phyloP scores from a whole-genome alignment of 768 basidiomycete genomes.

The Goffeauzyma gilvescens region DNA sequence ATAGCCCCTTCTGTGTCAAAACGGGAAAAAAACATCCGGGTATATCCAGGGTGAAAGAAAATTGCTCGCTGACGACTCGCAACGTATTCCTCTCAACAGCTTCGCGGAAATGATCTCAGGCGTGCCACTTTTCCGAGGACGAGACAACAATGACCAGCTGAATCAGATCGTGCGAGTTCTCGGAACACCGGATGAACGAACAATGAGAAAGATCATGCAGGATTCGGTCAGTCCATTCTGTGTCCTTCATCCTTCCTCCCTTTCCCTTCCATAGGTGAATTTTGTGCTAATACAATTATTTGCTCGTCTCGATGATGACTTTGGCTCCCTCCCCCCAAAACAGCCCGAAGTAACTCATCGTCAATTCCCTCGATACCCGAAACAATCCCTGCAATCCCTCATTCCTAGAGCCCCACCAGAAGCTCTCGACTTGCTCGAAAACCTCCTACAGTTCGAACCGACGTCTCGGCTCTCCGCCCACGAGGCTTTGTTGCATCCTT shows the following conservation, averaged over 20 bases:
- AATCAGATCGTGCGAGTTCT: conserved; percentile 92
- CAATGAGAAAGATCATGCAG: conserved; percentile 66
- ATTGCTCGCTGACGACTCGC: conserved; percentile 1
- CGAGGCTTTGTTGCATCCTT: conserved; percentile 78
- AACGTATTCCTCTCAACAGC: conserved; percentile 17
- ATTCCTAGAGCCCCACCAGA: conserved; percentile 28
- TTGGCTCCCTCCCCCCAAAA: conserved; percentile 2
- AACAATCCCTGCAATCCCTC: conserved; percentile 28
- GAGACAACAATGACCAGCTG: conserved; percentile 96
- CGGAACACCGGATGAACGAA: conserved; percentile 78
- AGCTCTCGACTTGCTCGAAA: conserved; percentile 83
- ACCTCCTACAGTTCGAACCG: conserved; percentile 88
- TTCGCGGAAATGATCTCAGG: conserved; percentile 99
- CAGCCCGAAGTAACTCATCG: conserved; percentile 70
- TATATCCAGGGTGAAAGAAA: neutral
- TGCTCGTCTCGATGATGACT: neutral
- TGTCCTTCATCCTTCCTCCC: neutral
- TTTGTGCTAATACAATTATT: neutral
- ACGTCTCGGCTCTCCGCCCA: conserved; percentile 74
- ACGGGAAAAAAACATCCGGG: neutral
- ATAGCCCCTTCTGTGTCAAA: neutral
- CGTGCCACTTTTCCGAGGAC: conserved; percentile 82
- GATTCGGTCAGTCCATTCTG: conserved; percentile 64
- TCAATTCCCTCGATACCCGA: conserved; percentile 53
- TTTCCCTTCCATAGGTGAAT: neutral